Evolutionary conservation across 495 filamentous ascomycete species (phyloP).

Genomic region (Talaromyces trachyspermus): DNA sequence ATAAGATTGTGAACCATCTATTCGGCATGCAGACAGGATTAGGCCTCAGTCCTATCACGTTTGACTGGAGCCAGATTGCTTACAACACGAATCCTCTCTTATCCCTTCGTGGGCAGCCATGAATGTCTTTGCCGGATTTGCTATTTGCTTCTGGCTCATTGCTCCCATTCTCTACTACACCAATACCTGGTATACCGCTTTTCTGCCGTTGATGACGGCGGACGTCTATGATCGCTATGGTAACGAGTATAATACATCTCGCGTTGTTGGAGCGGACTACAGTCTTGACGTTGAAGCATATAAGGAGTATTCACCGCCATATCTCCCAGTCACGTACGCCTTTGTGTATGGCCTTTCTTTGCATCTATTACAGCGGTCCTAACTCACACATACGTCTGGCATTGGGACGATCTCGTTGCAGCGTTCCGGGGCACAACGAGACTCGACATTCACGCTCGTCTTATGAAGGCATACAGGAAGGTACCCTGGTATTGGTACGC

Average conservation of each 20-base stretch:
- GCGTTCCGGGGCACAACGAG: constrained; percentile 39
- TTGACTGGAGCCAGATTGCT: constrained; percentile 59
- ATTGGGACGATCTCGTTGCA: constrained; percentile 50
- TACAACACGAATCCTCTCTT: constrained; percentile 32
- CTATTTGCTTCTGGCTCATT: constrained; percentile 27
- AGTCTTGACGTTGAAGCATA: constrained; percentile 66
- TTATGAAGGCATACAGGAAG: constrained; percentile 72
- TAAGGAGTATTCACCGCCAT: constrained; percentile 72
- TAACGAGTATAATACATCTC: constrained; percentile 67
- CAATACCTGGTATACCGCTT: constrained; percentile 32
- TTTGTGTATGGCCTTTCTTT: constrained; percentile 79
- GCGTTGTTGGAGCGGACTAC: constrained; percentile 63
- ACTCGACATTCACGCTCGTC: constrained; percentile 60
- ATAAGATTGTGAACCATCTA: constrained; percentile 65
- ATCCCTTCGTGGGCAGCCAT: constrained; percentile 39
- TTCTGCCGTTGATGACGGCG: constrained; percentile 30
- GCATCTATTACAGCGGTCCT: constrained; percentile 65
- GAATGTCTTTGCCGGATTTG: constrained; percentile 45
- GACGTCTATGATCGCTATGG: constrained; percentile 77
- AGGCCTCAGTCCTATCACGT: constrained; percentile 75
- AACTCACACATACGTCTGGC: constrained; percentile 52
- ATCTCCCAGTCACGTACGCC: constrained; percentile 73
- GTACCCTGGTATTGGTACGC: constrained; percentile 76
- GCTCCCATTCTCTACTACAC: constrained; percentile 30
- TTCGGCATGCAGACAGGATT: constrained; percentile 77